phyloP scores from a whole-genome alignment of 768 basidiomycete species.

The Candolleomyces efflorescens region DNA sequence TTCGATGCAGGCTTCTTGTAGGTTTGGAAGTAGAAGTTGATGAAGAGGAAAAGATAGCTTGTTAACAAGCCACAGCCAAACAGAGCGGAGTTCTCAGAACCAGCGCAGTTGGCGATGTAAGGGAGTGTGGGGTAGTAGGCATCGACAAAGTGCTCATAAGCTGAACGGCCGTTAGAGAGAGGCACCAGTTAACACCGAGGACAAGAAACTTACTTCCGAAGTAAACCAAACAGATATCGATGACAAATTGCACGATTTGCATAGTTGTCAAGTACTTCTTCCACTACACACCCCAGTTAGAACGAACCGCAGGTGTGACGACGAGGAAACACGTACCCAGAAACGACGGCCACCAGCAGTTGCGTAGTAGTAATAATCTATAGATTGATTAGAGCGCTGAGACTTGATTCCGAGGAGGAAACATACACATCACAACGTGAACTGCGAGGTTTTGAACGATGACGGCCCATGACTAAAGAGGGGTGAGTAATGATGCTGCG shows the following conservation, averaged over 20 bases:
- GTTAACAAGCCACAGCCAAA: constrained; percentile 88
- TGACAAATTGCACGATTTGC: constrained; percentile 95
- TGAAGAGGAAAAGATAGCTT: constrained; percentile 90
- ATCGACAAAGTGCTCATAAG: constrained; percentile 79
- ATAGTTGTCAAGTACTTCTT: constrained; percentile 96
- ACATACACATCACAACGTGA: constrained; percentile 97
- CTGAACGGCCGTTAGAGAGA: constrained; percentile 23
- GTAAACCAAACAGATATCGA: constrained; percentile 89
- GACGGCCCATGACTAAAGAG: constrained; percentile 85
- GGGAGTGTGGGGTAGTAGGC: constrained; percentile 63
- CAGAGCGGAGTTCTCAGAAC: constrained; percentile 81
- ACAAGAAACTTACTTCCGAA: constrained; percentile 81
- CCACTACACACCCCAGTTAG: constrained; percentile 56
- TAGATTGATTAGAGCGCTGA: not conserved
- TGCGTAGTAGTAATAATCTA: constrained; percentile 99
- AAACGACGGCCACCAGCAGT: constrained; percentile 96
- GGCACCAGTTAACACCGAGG: not conserved
- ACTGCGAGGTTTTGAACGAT: constrained; percentile 88
- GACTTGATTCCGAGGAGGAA: not conserved
- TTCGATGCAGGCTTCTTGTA: constrained; percentile 63
- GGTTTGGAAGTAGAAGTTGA: constrained; percentile 89
- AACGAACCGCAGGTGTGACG: not conserved
- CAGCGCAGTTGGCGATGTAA: constrained; percentile 78
- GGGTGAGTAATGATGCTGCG: constrained; percentile 8
- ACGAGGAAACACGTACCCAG: constrained; percentile 56